Evolutionary conservation across 176 grass and related monocot species (phyloP).

Genomic region (Eragrostis curvula): DNA sequence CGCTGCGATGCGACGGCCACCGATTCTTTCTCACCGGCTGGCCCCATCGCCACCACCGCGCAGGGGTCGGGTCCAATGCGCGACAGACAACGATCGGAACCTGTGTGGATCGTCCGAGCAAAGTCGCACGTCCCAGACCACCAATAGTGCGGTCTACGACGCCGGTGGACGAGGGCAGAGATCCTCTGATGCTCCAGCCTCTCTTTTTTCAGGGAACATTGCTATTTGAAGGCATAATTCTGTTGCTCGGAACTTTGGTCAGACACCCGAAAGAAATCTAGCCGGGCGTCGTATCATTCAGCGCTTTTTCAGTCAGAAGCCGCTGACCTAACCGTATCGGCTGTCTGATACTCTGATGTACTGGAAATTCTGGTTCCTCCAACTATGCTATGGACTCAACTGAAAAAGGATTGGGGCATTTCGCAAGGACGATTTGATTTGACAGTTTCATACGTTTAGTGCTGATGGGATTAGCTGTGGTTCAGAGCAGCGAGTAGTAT

Average conservation of each 20-base stretch:
- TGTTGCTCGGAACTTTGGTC: background rate
- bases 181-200: background rate
- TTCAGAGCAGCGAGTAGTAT: too few species aligned
- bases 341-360: background rate
- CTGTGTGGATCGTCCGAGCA: background rate
- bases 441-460: too few species aligned
- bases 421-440: too few species aligned
- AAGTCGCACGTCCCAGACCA: constrained; percentile 28
- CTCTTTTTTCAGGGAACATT: background rate
- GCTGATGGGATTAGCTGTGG: too few species aligned
- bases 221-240: constrained; percentile 14
- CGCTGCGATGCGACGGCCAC: background rate
- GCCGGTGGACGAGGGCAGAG: background rate
- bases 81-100: constrained; percentile 19
- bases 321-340: background rate
- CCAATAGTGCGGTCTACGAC: constrained; percentile 32
- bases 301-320: background rate
- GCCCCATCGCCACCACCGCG: background rate
- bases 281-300: background rate
- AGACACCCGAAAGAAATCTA: background rate
- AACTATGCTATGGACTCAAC: too few species aligned
- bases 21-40: background rate
- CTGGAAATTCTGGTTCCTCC: too few species aligned
- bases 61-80: background rate
- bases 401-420: too few species aligned